Evolutionary conservation across 768 basidiomycete species (phyloP).

Genomic region (Kwoniella sp.): DNA sequence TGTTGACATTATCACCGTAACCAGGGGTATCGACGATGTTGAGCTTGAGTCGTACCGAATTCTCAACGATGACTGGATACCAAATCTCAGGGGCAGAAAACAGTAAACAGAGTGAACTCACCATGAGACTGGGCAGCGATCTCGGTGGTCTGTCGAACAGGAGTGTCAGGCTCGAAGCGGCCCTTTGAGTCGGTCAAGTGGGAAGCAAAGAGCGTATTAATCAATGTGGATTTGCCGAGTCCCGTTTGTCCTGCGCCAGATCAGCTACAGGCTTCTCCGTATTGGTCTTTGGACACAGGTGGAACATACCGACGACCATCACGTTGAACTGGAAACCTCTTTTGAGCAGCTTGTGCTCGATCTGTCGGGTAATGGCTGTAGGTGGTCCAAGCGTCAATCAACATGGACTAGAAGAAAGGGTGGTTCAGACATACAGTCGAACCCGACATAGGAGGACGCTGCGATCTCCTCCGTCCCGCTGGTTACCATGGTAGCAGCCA

Average conservation of each 20-base stretch:
- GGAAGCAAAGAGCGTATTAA: slow-evolving; percentile 98
- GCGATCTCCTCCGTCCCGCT: slow-evolving; percentile 65
- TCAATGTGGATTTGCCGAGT: slow-evolving; percentile 94
- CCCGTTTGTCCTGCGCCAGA: slow-evolving; percentile 79
- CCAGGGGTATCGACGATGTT: slow-evolving; percentile 99
- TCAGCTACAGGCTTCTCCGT: no score
- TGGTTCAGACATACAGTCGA: slow-evolving; percentile 65
- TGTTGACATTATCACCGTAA: slow-evolving; percentile 97
- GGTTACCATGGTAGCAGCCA: slow-evolving; percentile 54
- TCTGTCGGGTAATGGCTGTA: slow-evolving; percentile 80
- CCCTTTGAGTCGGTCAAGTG: slow-evolving; percentile 98
- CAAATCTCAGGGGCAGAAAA: not conserved
- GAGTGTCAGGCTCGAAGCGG: slow-evolving; percentile 77
- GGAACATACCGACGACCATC: slow-evolving; percentile 75
- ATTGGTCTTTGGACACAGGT: no score
- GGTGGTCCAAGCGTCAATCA: not conserved
- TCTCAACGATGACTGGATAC: slow-evolving; percentile 80
- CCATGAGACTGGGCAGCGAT: slow-evolving; percentile 93
- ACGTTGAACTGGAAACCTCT: slow-evolving; percentile 99
- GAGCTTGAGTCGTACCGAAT: slow-evolving; percentile 85
- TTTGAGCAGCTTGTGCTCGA: slow-evolving; percentile 98
- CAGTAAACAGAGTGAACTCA: no score
- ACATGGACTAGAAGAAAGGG: not conserved
- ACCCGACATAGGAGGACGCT: slow-evolving; percentile 90
- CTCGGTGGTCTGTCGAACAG: slow-evolving; percentile 91